phyloP scores from a whole-genome alignment of 352 stramenopile genomes.

The Blastocystis sp. region DNA sequence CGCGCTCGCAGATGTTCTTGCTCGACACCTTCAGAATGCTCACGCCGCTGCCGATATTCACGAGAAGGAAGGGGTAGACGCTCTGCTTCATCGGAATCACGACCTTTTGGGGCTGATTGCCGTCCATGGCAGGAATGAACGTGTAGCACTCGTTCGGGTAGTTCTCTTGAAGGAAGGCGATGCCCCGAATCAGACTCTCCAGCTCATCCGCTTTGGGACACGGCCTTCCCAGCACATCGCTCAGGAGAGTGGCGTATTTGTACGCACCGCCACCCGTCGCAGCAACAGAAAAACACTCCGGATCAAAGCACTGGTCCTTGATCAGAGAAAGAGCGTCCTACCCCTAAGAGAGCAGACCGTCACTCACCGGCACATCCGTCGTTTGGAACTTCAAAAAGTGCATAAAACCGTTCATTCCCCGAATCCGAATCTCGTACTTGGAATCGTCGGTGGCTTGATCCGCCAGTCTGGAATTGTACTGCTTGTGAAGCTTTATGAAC shows the following conservation, averaged over 20 bases:
- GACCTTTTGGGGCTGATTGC: conserved; percentile 57
- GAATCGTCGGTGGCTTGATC: conserved; percentile 87
- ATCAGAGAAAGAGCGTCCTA: conserved; percentile 83
- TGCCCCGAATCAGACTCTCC: conserved; percentile 91
- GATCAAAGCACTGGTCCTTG: conserved; percentile 82
- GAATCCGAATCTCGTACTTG: conserved; percentile 82
- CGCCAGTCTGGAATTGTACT: conserved; percentile 83
- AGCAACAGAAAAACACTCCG: conserved; percentile 86
- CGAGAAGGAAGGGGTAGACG: conserved; percentile 92
- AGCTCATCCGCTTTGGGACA: conserved; percentile 86
- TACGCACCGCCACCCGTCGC: conserved; percentile 92
- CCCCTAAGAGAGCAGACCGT: conserved; percentile 76
- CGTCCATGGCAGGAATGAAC: conserved; percentile 84
- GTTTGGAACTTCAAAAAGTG: conserved; percentile 94
- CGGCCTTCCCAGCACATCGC: conserved; percentile 84
- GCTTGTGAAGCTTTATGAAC: conserved; percentile 83
- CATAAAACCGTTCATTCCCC: conserved; percentile 84
- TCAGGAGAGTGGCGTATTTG: conserved; percentile 88
- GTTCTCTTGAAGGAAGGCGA: conserved; percentile 94
- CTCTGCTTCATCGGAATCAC: conserved; percentile 79
- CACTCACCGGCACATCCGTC: conserved; percentile 73
- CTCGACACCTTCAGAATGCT: conserved; percentile 91
- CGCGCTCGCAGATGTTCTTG: conserved; percentile 90
- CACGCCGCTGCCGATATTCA: conserved; percentile 97
- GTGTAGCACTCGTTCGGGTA: conserved; percentile 95